These are phyloP conservation scores for Alternaria incomplexa DNA, from an alignment of 2,329 filamentous ascomycete species.

Conservation along the genomic window DNA sequence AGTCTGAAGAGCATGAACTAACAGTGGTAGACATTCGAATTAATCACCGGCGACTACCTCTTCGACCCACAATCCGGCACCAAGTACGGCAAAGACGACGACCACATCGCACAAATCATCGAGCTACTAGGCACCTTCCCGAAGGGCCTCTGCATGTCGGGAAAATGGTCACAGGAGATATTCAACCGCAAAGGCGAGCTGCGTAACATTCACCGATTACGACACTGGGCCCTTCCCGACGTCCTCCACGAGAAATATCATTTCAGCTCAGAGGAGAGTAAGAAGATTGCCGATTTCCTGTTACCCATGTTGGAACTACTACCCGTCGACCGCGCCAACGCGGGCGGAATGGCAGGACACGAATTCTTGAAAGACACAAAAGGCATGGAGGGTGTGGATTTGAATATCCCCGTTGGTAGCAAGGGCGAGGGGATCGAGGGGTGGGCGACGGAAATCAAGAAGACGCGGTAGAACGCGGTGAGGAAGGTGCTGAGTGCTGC, in stretches of 20 bases:
- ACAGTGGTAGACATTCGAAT: slow-evolving; percentile 80
- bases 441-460: slow-evolving; percentile 84
- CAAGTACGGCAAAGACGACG: slow-evolving; percentile 99
- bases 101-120: slow-evolving; percentile 98
- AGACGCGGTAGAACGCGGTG: slow-evolving; percentile 51
- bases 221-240: slow-evolving; percentile 93
- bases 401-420: slow-evolving; percentile 79
- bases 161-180: slow-evolving; percentile 98
- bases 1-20: slow-evolving; percentile 6
- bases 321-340: slow-evolving; percentile 89
- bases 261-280: slow-evolving; percentile 82
- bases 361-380: slow-evolving; percentile 82
- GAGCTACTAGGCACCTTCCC: slow-evolving; percentile 94
- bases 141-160: slow-evolving; percentile 86
- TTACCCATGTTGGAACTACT: slow-evolving; percentile 89
- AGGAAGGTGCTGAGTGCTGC: background rate
- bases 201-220: slow-evolving; percentile 93
- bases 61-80: slow-evolving; percentile 98
- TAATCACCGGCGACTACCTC: slow-evolving; percentile 97
- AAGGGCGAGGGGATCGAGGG: slow-evolving; percentile 92
- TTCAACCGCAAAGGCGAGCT: slow-evolving; percentile 98
- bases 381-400: slow-evolving; percentile 81
- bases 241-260: slow-evolving; percentile 97
- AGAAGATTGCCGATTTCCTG: slow-evolving; percentile 80
- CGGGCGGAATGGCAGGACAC: slow-evolving; percentile 91